A percentile compares a stretch with the other conserved stretches of the same genome.
These are phyloP conservation scores for Nakaseomyces nivariensis DNA, from an alignment of 1,139 yeast genomes.

Conservation along the genomic window DNA sequence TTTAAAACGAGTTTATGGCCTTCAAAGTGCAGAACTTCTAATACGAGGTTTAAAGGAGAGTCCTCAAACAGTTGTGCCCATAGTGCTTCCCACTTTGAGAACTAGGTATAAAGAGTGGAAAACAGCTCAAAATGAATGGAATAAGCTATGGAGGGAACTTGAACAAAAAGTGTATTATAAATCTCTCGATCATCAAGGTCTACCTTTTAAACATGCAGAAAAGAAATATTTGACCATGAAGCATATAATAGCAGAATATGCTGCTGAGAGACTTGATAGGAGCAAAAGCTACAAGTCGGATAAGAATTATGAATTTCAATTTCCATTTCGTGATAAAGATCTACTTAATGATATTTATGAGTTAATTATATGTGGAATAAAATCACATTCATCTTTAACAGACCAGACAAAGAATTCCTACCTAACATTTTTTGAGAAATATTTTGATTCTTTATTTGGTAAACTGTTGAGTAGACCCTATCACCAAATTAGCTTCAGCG, in stretches of 20 bases:
- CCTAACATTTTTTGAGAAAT: not conserved
- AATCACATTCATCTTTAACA: conserved; percentile 62
- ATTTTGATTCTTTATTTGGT: not conserved
- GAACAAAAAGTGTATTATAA: conserved; percentile 88
- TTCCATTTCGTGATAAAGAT: conserved; percentile 52
- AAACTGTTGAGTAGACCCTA: not conserved
- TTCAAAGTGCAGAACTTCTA: conserved; percentile 87
- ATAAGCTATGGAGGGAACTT: conserved; percentile 94
- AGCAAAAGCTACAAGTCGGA: conserved; percentile 64
- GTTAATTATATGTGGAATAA: conserved; percentile 58
- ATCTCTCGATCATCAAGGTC: conserved; percentile 83
- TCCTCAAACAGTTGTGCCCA: conserved; percentile 88
- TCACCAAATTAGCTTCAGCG: not conserved
- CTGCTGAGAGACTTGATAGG: conserved; percentile 83
- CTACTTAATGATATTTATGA: conserved; percentile 63
- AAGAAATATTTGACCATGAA: conserved; percentile 80
- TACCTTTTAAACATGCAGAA: conserved; percentile 90
- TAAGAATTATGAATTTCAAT: conserved; percentile 60
- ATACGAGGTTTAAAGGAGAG: conserved; percentile 87
- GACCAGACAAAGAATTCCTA: conserved; percentile 52
- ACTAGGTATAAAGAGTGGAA: conserved; percentile 98
- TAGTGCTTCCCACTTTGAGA: conserved; percentile 76
- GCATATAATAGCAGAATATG: conserved; percentile 77
- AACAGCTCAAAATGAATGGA: conserved; percentile 94
- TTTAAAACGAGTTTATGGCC: conserved; percentile 79